A percentile compares a stretch with the other conserved stretches of the same genome.
Conservation (phyloP, 306 rosid species). For the Sophora flavescens region DNA sequence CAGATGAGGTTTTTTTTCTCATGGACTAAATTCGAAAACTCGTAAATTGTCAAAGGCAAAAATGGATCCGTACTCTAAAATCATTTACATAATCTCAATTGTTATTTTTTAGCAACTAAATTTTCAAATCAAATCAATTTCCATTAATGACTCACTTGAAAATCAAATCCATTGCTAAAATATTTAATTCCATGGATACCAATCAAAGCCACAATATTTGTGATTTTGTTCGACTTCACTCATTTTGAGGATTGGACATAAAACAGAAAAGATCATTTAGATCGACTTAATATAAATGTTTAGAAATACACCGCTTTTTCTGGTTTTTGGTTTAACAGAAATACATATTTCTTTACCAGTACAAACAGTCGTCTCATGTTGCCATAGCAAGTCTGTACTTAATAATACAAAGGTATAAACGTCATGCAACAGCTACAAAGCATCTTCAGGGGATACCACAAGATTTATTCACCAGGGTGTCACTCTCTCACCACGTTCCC, state of each 20-base stretch:
- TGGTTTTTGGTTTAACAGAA: constrained; percentile 32
- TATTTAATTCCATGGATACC: background rate
- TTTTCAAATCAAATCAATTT: too few species aligned
- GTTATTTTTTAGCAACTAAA: too few species aligned
- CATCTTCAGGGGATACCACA: constrained; percentile 53
- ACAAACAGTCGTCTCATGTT: constrained; percentile 53
- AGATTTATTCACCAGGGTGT: constrained; percentile 65
- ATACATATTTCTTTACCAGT: constrained; percentile 29
- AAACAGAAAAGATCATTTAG: constrained; percentile 19
- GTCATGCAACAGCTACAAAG: constrained; percentile 62
- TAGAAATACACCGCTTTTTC: constrained; percentile 25
- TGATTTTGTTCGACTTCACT: background rate
- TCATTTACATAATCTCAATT: too few species aligned
- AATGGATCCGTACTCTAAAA: too few species aligned
- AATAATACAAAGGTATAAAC: constrained; percentile 51
- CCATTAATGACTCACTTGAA: too few species aligned
- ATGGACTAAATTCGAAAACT: too few species aligned
- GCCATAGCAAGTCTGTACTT: constrained; percentile 39
- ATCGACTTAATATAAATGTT: constrained; percentile 19
- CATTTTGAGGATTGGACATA: background rate
- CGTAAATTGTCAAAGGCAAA: too few species aligned
- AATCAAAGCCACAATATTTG: background rate
- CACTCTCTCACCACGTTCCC: constrained; percentile 51
- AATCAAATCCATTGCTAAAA: too few species aligned
- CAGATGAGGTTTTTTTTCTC: too few species aligned